Conservation (phyloP, 2,329 filamentous ascomycete genomes). For the Cercospora citrullina region DNA sequence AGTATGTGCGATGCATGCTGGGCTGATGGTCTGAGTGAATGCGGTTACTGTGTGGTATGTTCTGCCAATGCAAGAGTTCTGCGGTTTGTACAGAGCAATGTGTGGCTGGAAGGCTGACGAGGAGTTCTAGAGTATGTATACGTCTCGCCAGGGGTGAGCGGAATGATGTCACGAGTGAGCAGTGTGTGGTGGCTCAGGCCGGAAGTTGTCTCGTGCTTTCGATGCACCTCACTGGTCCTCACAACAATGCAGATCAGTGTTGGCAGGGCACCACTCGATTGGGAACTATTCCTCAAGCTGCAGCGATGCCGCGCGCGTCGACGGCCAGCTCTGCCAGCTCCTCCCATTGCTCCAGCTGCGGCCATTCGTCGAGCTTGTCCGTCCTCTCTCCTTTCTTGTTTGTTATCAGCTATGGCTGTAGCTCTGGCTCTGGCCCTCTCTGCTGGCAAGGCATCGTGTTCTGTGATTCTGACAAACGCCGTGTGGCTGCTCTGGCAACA, state of each 20-base stretch:
- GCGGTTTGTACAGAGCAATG: slow-evolving; percentile 1
- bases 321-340: background rate
- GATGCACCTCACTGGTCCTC: background rate
- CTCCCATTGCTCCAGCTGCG: background rate
- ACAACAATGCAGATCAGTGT: slow-evolving; percentile 5
- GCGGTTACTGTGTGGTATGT: background rate
- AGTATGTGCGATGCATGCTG: slow-evolving; percentile 95
- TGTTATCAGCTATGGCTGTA: background rate
- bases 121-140: slow-evolving; percentile 3
- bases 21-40: slow-evolving; percentile 19
- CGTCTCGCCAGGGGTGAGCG: background rate
- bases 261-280: background rate
- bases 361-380: background rate
- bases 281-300: background rate
- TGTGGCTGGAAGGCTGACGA: background rate
- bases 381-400: no score
- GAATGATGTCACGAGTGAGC: slow-evolving; percentile 1
- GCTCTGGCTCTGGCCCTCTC: background rate
- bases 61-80: background rate
- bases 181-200: background rate
- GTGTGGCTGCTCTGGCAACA: background rate
- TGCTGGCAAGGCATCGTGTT: background rate
- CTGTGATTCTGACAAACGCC: background rate
- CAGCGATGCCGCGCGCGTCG: background rate
- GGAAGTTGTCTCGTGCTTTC: slow-evolving; percentile 6